Evolutionary conservation across 345 rosid genomes (phyloP).

Genomic region (Populus tremula): DNA sequence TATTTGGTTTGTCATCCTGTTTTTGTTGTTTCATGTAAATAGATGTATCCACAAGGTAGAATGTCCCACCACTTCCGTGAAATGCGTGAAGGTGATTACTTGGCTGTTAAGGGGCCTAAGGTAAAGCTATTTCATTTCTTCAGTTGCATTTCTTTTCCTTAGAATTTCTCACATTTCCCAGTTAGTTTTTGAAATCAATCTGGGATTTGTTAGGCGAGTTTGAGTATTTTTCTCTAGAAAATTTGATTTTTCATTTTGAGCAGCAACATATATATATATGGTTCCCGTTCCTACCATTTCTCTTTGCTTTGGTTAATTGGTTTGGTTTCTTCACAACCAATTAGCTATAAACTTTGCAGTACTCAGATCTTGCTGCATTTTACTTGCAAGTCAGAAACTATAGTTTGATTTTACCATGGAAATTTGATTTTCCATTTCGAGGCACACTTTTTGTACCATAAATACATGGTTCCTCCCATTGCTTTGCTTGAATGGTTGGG

Average conservation of each 20-base stretch:
- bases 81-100: conserved; percentile 25
- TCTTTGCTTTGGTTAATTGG: no score
- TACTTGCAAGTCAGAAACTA: no score
- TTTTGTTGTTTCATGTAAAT: neutral
- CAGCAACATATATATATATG: no score
- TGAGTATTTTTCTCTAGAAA: neutral
- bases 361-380: no score
- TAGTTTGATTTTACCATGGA: no score
- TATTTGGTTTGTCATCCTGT: neutral
- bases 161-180: neutral
- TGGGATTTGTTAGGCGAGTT: neutral
- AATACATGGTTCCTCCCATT: neutral
- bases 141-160: neutral
- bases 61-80: conserved; percentile 35
- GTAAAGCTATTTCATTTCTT: conserved; percentile 8
- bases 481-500: neutral
- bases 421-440: neutral
- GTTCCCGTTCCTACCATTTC: no score
- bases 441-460: neutral
- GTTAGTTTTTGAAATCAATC: neutral
- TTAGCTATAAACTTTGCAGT: no score
- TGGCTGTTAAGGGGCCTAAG: conserved; percentile 35
- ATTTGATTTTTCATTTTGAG: neutral
- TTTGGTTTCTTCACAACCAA: no score
- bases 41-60: conserved; percentile 38